phyloP scores from a whole-genome alignment of 768 basidiomycete genomes.

The Boletus edulis region DNA sequence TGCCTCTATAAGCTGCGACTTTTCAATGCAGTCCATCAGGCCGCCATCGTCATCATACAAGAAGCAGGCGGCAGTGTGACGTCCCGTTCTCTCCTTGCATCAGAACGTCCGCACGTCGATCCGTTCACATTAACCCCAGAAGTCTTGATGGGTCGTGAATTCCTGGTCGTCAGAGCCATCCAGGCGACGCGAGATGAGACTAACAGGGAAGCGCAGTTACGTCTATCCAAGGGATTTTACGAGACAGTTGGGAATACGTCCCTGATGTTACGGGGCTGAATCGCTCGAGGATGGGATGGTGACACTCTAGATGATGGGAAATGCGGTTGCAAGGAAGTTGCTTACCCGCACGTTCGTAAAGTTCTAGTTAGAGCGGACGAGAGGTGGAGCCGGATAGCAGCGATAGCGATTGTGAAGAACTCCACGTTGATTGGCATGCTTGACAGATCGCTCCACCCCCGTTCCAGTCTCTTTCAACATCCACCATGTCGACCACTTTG shows the following conservation, averaged over 20 bases:
- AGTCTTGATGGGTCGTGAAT: constrained; percentile 74
- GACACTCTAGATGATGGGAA: background rate
- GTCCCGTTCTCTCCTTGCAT: constrained; percentile 47
- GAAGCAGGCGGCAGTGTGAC: constrained; percentile 85
- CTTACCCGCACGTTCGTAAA: constrained; percentile 4
- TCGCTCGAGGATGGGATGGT: background rate
- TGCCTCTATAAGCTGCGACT: background rate
- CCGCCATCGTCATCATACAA: constrained; percentile 84
- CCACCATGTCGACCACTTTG: constrained; percentile 33
- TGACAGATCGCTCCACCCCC: background rate
- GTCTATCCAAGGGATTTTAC: constrained; percentile 83
- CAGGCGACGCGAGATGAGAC: constrained; percentile 58
- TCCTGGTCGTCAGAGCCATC: constrained; percentile 71
- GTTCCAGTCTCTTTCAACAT: background rate
- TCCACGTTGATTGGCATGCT: background rate
- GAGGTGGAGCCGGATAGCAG: background rate
- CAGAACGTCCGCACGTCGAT: constrained; percentile 24
- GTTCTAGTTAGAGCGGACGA: background rate
- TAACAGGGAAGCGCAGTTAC: constrained; percentile 63
- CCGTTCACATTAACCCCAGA: constrained; percentile 66
- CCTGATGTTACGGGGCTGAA: constrained; percentile 34
- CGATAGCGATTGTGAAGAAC: background rate
- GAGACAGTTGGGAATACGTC: constrained; percentile 68
- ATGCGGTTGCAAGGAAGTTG: background rate
- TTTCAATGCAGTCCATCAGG: constrained; percentile 33